These are phyloP conservation scores for Anisogramma anomala DNA, from an alignment of 2,329 filamentous ascomycete genomes.

Conservation along the genomic window DNA sequence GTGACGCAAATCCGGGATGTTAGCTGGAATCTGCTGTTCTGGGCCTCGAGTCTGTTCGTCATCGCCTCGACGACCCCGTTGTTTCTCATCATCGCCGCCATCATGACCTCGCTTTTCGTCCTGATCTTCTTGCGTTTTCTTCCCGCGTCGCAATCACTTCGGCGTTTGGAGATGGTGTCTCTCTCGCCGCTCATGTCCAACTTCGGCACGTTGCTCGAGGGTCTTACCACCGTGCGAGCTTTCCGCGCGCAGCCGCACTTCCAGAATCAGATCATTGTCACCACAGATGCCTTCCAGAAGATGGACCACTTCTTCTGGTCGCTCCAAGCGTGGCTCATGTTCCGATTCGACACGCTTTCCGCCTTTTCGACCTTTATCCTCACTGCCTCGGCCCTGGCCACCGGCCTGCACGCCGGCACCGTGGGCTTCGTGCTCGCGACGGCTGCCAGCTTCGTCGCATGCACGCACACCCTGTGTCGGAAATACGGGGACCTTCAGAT, in stretches of 20 bases:
- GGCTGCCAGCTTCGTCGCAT: conserved; percentile 54
- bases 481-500: conserved; percentile 79
- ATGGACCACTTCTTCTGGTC: conserved; percentile 97
- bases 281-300: conserved; percentile 81
- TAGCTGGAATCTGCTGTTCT: conserved; percentile 58
- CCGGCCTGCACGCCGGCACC: conserved; percentile 62
- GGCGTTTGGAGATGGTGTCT: conserved; percentile 80
- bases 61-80: conserved; percentile 68
- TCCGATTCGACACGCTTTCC: conserved; percentile 63
- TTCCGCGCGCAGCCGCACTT: conserved; percentile 71
- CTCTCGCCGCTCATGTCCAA: conserved; percentile 84
- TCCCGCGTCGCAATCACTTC: conserved; percentile 70
- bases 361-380: conserved; percentile 62
- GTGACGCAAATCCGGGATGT: conserved; percentile 61
- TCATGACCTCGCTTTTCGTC: conserved; percentile 57
- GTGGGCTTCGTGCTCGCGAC: conserved; percentile 75
- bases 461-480: conserved; percentile 64
- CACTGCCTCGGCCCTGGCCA: conserved; percentile 62
- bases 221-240: conserved; percentile 74
- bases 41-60: conserved; percentile 60
- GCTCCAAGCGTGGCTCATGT: conserved; percentile 73
- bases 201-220: conserved; percentile 77
- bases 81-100: conserved; percentile 61
- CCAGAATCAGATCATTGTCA: conserved; percentile 65
- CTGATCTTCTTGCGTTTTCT: conserved; percentile 66